Conservation (phyloP, 2,329 filamentous ascomycete species). For the Pseudogymnoascus sp. region DNA sequence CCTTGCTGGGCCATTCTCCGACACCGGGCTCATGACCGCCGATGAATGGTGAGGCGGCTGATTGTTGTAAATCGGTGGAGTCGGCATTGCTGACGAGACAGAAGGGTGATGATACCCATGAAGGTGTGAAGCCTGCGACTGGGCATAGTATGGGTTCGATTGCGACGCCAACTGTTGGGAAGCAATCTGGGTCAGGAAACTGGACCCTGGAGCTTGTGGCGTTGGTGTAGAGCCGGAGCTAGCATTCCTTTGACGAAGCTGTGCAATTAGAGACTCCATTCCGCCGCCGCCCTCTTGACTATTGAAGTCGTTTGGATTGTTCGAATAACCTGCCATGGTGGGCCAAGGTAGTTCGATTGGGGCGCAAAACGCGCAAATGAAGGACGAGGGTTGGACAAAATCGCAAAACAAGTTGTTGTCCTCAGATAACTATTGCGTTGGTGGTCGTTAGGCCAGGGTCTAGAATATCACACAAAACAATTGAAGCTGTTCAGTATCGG, state of each 20-base stretch:
- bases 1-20: conserved; percentile 32
- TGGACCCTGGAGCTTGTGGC: conserved; percentile 2
- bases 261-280: conserved; percentile 29
- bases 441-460: background rate
- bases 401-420: conserved; percentile 5
- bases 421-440: conserved; percentile 4
- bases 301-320: conserved; percentile 19
- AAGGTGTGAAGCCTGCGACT: conserved; percentile 18
- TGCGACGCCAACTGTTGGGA: conserved; percentile 2
- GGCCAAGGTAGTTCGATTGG: conserved; percentile 24
- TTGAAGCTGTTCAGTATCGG: background rate
- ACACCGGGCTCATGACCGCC: conserved; percentile 50
- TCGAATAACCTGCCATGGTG: conserved; percentile 30
- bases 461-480: conserved; percentile 8
- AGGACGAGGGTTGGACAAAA: conserved; percentile 7
- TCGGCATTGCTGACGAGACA: conserved; percentile 51
- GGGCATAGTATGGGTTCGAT: conserved; percentile 23
- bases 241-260: conserved; percentile 24
- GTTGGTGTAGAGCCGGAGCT: conserved; percentile 1
- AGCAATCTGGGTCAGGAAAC: conserved; percentile 10
- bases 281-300: conserved; percentile 14
- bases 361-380: conserved; percentile 23
- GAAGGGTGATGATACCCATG: conserved; percentile 45
- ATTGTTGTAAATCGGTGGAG: conserved; percentile 44
- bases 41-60: conserved; percentile 47